phyloP scores from a whole-genome alignment of 805 yeast genomes.

The Saccharomycopsis javanensis region DNA sequence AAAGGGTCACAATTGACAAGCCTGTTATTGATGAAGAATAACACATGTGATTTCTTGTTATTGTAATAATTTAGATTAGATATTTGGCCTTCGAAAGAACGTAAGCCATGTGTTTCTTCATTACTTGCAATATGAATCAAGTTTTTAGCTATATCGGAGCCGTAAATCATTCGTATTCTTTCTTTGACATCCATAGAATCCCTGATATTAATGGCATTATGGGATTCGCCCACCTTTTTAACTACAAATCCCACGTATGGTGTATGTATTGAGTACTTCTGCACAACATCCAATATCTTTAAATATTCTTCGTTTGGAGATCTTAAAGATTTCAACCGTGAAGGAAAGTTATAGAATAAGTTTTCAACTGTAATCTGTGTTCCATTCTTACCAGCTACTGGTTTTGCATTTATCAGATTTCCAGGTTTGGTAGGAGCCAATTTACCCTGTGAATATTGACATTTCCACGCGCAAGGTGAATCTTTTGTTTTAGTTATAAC shows the following conservation, averaged over 20 bases:
- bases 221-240: conserved; percentile 69
- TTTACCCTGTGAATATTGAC: conserved; percentile 59
- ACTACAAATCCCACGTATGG: conserved; percentile 63
- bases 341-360: conserved; percentile 78
- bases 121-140: conserved; percentile 39
- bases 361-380: conserved; percentile 83
- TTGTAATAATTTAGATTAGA: conserved; percentile 57
- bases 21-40: conserved; percentile 79
- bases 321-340: conserved; percentile 58
- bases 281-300: conserved; percentile 71
- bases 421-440: conserved; percentile 36
- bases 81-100: conserved; percentile 44
- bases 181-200: conserved; percentile 44
- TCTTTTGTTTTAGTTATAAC: conserved; percentile 63
- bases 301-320: conserved; percentile 65
- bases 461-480: conserved; percentile 60
- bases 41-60: conserved; percentile 58
- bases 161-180: conserved; percentile 65
- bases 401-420: conserved; percentile 41
- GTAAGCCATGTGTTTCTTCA: conserved; percentile 39
- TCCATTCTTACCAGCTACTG: conserved; percentile 81
- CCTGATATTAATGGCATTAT: conserved; percentile 53
- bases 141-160: conserved; percentile 57
- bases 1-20: conserved; percentile 77
- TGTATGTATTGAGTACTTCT: conserved; percentile 73